Base-by-base conservation (phyloP, 179 eudicot species). In the Silene noctiflora region DNA sequence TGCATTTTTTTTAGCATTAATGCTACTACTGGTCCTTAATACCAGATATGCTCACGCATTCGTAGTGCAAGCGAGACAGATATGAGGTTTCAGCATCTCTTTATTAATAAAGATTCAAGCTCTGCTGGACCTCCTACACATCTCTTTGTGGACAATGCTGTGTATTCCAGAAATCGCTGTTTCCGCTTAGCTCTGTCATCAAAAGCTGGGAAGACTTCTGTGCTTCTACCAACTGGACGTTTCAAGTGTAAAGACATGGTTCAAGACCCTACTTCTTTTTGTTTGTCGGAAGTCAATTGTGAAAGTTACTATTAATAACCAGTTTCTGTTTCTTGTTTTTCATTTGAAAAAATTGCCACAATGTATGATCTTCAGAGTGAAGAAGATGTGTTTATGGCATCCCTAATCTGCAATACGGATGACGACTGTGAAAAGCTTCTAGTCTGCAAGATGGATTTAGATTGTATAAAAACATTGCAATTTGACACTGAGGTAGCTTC, bases 151-250 rank as follows among this genome's bases (percentile, higher is more conserved):
- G 98, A 93, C 79, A 90, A 84, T 80, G 99, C 99, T 79, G 99
- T 95, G 62, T 95, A 95, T 81, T 72, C 98, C 17, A 88, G 99
- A 85, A 95, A 95, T 76, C 98, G 99, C 74, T 89, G 95, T 80
- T 95, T 95, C 78, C 97, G 97, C 72, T 84, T 95, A 63, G 91
- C 86, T 79, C 84, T 95, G 39, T 95, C 97, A 59, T 93, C 97
- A 68, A 95, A 95, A 91, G 98, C 99, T 60, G 98, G 99, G 85
- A 93, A 93, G 81, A 88, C 72, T 71, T 88, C 92, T 74, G 76
- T 93, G 79, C 98, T 95, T 88, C 63, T 87, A 71, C 96, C 99
- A 42, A 89, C 91, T 77, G 89, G 89, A 42, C 96, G 98, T 71
- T 93, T 91, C 80, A 91, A 83, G 87, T 89, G 98, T 76, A 90